Base-by-base conservation (phyloP, 73 alveolate genomes). In the Tetrahymena malaccensis region DNA sequence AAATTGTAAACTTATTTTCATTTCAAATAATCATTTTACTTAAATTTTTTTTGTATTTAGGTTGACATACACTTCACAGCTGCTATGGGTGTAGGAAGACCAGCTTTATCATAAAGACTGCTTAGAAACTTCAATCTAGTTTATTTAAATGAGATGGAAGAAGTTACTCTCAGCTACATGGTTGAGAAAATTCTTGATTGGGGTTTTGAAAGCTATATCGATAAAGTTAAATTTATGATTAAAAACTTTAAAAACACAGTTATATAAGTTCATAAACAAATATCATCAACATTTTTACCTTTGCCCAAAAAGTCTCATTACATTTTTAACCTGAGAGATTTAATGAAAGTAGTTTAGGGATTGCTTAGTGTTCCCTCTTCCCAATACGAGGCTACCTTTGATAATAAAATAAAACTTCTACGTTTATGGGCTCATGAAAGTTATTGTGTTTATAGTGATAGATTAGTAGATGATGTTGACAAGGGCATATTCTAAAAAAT, bases 361-460 rank as follows among this genome's bases (percentile, higher is more conserved):
- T 94, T 94, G 84, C 96, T 84, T 44, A 96, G 97, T 95, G 99
- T 98, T 34, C 99, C 99, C 33, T 55, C 97, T 94, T 96, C 94
- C 93, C 97, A 97, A 94, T 95, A 95, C 89, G 97, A 95, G 35
- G 97, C 97, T 17, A 95, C 97, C 21, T 97, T 96, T 56, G 96
- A 96, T 96, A 97, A 96, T 34, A 94, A 93, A 93, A 95, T 85
- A 96, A 96, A 95, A 70, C 95, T 95, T 96, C 98, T 94, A 43
- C 98, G 97, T 94, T 96, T 99, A 55, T 98, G 99, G 99, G 97
- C 97, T 31, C 99, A 99, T 96, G 99, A 99, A 96, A 96, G 98
- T 97, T 96, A 97, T 50, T 93, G 99, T 94, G 99, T 98, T 13
- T 99, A 96, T 96, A 98, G 98, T 17, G 99, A 99, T 96, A 96